phyloP scores from a whole-genome alignment of 805 yeast genomes.

The Pichia cabralensis region DNA sequence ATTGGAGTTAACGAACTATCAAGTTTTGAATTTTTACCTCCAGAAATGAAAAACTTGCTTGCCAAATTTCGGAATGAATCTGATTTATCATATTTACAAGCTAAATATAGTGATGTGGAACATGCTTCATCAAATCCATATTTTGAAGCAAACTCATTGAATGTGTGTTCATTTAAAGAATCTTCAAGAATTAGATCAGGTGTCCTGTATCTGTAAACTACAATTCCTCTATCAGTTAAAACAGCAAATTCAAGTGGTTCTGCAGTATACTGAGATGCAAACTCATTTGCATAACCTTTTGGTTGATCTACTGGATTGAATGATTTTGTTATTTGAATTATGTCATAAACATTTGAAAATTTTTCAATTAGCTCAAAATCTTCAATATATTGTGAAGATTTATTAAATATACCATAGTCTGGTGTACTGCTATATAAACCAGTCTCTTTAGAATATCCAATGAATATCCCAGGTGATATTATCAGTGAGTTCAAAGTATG shows the following conservation, averaged over 20 bases:
- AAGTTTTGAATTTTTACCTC: slow-evolving; percentile 42
- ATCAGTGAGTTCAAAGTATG: slow-evolving; percentile 50
- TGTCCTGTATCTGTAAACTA: slow-evolving; percentile 65
- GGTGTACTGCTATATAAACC: slow-evolving; percentile 63
- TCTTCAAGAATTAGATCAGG: slow-evolving; percentile 69
- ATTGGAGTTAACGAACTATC: slow-evolving; percentile 29
- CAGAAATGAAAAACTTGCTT: slow-evolving; percentile 39
- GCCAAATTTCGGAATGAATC: slow-evolving; percentile 38
- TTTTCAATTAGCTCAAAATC: slow-evolving; percentile 68
- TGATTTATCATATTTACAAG: slow-evolving; percentile 63
- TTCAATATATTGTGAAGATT: slow-evolving; percentile 61
- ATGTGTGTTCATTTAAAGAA: slow-evolving; percentile 52
- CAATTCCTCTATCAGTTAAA: slow-evolving; percentile 69
- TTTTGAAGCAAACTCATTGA: slow-evolving; percentile 59
- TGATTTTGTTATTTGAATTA: slow-evolving; percentile 58
- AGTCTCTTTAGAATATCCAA: slow-evolving; percentile 47
- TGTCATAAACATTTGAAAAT: slow-evolving; percentile 50
- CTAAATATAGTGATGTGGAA: slow-evolving; percentile 74
- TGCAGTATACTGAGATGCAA: slow-evolving; percentile 75
- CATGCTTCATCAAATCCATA: slow-evolving; percentile 89
- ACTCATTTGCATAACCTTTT: slow-evolving; percentile 72
- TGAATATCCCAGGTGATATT: slow-evolving; percentile 78
- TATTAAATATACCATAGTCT: slow-evolving; percentile 76
- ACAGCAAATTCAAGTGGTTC: slow-evolving; percentile 68
- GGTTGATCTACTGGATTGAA: slow-evolving; percentile 69